Evolutionary conservation across 441 rosid species (phyloP), one percentile per base, ranked within the genome.

Genomic region (Corymbia calophylla): DNA sequence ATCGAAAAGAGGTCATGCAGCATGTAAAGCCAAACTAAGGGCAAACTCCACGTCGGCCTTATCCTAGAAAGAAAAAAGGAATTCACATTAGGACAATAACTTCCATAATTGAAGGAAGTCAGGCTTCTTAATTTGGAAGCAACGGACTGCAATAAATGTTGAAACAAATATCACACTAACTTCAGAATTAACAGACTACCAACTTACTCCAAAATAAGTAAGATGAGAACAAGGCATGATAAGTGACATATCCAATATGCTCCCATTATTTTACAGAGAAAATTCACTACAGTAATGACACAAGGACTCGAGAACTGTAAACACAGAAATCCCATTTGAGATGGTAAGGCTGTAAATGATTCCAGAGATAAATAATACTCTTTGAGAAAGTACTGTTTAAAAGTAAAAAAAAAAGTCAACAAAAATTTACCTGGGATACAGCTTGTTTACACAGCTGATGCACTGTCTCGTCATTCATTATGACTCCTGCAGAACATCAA

Each of bases 381-480:
- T 73, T 39, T 39, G 51, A 73, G 5, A 44, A 21, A 73, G 51
- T 39, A 73, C 84, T 32, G 48, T 32, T 47, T 35, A 68, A 68
- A 27, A 60, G 29, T 11, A 55, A 48, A 55, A 25, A 55, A 23
- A 9, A 48, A 64, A 23, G 35, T 21, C 62, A 62, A 64, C 32
- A 56, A 18, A 55, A 54, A 54, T 86, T 89, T 94, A 97, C 99
- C 98, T 98, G 99, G 88, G 97, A 93, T 89, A 98, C 99, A 88
- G 99, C 99, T 95, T 98, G 99, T 90, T 96, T 98, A 90, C 99
- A 95, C 87, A 98, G 90, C 91, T 98, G 99, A 94, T 96, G 98
- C 47, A 98, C 99, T 3, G 99, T 98, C 93, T 98, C 99, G 86
- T 98, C 99, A 91, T 98, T 98, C 97, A 98, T 95, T 89, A 98